phyloP scores from a whole-genome alignment of 495 filamentous ascomycete genomes.

The Aspergillus bertholletiae region DNA sequence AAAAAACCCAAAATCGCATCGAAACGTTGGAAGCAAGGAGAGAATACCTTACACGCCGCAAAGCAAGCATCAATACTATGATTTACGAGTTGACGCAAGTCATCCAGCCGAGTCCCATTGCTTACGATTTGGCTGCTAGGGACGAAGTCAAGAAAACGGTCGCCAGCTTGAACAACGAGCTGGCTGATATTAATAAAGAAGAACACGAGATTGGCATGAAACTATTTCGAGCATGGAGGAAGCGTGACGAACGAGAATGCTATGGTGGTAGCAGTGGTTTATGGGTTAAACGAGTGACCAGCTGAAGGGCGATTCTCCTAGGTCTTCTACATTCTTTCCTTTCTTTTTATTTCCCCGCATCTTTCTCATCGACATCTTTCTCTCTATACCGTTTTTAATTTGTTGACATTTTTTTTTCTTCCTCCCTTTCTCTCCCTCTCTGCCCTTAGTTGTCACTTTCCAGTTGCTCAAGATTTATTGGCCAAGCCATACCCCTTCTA shows the following conservation, averaged over 20 bases:
- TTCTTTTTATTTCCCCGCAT: neutral
- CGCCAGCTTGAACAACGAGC: constrained; percentile 63
- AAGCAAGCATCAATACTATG: constrained; percentile 65
- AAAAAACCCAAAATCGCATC: constrained; percentile 56
- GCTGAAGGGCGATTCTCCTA: constrained; percentile 20
- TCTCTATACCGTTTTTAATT: neutral
- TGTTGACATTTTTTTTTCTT: neutral
- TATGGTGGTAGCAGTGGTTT: constrained; percentile 68
- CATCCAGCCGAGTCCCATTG: constrained; percentile 54
- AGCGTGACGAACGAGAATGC: constrained; percentile 66
- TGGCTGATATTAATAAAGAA: constrained; percentile 74
- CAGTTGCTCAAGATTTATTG: neutral
- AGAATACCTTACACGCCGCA: constrained; percentile 60
- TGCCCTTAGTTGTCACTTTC: neutral
- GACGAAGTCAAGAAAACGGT: constrained; percentile 72
- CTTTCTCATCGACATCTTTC: neutral
- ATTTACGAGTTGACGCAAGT: constrained; percentile 68
- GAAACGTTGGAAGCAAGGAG: constrained; percentile 63
- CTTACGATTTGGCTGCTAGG: constrained; percentile 54
- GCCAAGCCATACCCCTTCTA: constrained; percentile 4
- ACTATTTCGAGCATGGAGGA: constrained; percentile 76
- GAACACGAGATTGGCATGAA: constrained; percentile 85
- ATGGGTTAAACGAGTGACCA: constrained; percentile 75
- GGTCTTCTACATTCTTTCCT: constrained; percentile 2
- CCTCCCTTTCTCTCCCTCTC: constrained; percentile 1